phyloP scores from a whole-genome alignment of 2,329 filamentous ascomycete species.

The Stachybotrys elegans region DNA sequence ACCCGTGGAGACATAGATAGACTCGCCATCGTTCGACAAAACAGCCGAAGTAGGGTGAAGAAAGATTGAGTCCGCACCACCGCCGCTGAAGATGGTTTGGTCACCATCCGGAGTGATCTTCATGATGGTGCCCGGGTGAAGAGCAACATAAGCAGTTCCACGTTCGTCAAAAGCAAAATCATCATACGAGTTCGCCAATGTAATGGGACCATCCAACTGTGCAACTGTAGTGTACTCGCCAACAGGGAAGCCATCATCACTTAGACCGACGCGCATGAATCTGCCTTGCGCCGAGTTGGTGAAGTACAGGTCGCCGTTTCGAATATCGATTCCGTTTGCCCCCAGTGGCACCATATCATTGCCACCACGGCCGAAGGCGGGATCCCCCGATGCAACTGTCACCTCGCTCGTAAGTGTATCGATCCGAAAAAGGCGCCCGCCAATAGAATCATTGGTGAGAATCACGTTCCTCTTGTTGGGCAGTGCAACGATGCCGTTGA shows the following conservation, averaged over 20 bases:
- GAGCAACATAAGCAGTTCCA: not conserved
- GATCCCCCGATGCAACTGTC: not conserved
- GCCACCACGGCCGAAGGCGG: not conserved
- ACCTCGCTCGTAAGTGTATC: not conserved
- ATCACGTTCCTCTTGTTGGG: not conserved
- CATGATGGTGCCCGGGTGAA: not conserved
- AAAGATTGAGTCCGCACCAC: not conserved
- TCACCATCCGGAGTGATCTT: not conserved
- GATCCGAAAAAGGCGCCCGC: not conserved
- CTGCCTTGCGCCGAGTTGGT: not conserved
- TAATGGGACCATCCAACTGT: too few species aligned
- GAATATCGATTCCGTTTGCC: not conserved
- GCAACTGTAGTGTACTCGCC: not conserved
- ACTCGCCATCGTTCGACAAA: not conserved
- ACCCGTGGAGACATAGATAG: not conserved
- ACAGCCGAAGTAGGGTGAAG: not conserved
- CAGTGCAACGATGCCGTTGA: not conserved
- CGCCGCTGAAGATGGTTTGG: not conserved
- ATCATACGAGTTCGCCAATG: not conserved
- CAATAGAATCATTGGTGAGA: not conserved
- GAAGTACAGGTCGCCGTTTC: not conserved
- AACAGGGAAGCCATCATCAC: not conserved
- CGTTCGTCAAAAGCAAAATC: not conserved
- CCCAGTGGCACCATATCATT: not conserved
- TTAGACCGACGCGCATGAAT: not conserved